Evolutionary conservation across 768 basidiomycete genomes (phyloP), one percentile per base, ranked within the genome.

Genomic region (Russula dissimulans): DNA sequence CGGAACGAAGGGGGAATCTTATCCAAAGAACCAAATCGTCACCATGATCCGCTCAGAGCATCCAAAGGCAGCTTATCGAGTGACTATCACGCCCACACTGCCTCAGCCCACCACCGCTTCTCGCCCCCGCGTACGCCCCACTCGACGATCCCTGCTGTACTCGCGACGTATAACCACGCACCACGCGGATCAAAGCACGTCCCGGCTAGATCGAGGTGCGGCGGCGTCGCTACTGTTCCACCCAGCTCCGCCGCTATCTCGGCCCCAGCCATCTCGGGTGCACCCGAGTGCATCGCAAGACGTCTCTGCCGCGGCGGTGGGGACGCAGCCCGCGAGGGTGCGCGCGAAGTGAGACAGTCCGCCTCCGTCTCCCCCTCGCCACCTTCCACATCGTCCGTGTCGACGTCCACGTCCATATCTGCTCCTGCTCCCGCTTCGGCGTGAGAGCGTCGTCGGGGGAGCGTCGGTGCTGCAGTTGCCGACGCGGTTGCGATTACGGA

Each of bases 161-260:
- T 81, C 22, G 84, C 89, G 14, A 83, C 84, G 67, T 91, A 91
- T 34, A 91, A 67, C 69, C 76, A 81, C 62, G 78, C 77, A 2
- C 89, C 89, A 5, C 71, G 72, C 17, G 86, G 87, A 69, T 89
- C 88, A 64, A 89, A 90, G 62, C 84, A 88, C 42, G 80, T 75
- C 12, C 89, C 89, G 3, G 87, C 86, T 52, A 90, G 71, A 67
- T 86, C 83, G 41, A 80, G 67, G 57, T 80, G 73, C 71, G 32
- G 73, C 63, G 45, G 57, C 39, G 56, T 66, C 44, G 45, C 54
- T 39, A 51, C 38, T 36, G 34, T 61, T 2, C 46, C 39, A 14
- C 53, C 44, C 5, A 46, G 41, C 56, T 45, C 59, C 52, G 44
- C 51, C 58, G 45, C 60, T 34, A 59, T 12, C 49, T 57, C 57